A percentile compares a stretch with the other conserved stretches of the same genome.
Conservation (phyloP, 1,284 basidiomycete genomes). For the Rhodotorula sp. region DNA sequence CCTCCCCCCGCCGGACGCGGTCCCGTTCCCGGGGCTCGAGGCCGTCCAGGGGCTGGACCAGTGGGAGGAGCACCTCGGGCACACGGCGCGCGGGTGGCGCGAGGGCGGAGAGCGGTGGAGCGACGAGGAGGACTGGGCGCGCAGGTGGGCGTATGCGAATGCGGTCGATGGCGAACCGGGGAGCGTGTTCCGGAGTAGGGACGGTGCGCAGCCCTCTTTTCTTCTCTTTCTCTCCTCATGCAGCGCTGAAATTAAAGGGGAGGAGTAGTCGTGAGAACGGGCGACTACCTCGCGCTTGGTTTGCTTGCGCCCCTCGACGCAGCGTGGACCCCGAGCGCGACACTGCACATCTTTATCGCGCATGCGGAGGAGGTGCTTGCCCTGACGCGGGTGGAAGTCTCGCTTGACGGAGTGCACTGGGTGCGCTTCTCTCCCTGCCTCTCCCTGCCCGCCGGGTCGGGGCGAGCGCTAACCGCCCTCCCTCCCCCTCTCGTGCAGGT, state of each 20-base stretch:
- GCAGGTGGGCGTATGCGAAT: conserved; percentile 34
- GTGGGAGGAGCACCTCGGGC: conserved; percentile 41
- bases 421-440: conserved; percentile 10
- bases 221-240: not conserved
- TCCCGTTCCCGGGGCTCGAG: conserved; percentile 36
- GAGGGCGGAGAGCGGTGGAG: conserved; percentile 29
- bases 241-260: not conserved
- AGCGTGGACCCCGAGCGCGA: conserved; percentile 11
- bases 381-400: conserved; percentile 33
- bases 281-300: conserved; percentile 45
- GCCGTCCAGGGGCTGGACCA: conserved; percentile 1
- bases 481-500: not conserved
- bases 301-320: conserved; percentile 36
- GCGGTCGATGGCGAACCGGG: conserved; percentile 43
- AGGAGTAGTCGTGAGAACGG: conserved; percentile 36
- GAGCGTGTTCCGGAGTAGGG: conserved; percentile 44
- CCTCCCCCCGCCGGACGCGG: conserved; percentile 38
- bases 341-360: conserved; percentile 38
- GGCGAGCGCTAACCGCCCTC: too few relatives aligned
- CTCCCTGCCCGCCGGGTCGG: too few relatives aligned
- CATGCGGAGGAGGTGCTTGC: conserved; percentile 24
- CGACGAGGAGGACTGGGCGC: conserved; percentile 40
- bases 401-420: conserved; percentile 41
- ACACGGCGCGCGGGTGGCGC: conserved; percentile 15
- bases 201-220: conserved; percentile 36